Conservation (phyloP, 257 asterid genomes). For the Solanum arcanum region DNA sequence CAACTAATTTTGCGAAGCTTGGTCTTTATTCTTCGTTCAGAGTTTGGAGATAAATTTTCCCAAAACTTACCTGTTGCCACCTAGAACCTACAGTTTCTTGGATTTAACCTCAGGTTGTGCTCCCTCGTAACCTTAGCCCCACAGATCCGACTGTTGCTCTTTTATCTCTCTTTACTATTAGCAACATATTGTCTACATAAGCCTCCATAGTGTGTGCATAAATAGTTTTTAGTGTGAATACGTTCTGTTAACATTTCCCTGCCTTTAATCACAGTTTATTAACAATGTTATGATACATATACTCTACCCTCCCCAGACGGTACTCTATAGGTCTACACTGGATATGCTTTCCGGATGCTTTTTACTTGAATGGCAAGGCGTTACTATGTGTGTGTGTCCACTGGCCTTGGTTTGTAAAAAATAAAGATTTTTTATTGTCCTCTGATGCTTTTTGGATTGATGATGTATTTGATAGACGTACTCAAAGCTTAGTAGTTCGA, state of each 20-base stretch:
- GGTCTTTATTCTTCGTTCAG: not conserved
- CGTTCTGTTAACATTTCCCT: not conserved
- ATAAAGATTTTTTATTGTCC: not conserved
- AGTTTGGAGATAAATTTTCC: not conserved
- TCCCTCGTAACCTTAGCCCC: not conserved
- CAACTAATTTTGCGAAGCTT: not conserved
- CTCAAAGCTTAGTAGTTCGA: not conserved
- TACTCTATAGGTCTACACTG: not conserved
- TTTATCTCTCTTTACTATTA: not conserved
- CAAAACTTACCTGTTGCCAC: not conserved
- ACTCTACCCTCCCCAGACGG: not conserved
- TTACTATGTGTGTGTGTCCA: not conserved
- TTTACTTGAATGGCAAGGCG: not conserved
- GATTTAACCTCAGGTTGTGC: not conserved
- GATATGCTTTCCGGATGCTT: not conserved
- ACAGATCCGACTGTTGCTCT: not conserved
- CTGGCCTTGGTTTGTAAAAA: not conserved
- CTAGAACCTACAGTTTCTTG: not conserved
- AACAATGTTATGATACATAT: not conserved
- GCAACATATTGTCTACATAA: not conserved
- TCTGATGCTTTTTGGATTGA: not conserved
- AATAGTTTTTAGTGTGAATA: not conserved
- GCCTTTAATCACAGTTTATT: not conserved
- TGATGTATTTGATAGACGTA: not conserved
- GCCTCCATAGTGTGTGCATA: not conserved